Evolutionary conservation across 768 basidiomycete species (phyloP).

Genomic region (Sporobolomyces roseus): DNA sequence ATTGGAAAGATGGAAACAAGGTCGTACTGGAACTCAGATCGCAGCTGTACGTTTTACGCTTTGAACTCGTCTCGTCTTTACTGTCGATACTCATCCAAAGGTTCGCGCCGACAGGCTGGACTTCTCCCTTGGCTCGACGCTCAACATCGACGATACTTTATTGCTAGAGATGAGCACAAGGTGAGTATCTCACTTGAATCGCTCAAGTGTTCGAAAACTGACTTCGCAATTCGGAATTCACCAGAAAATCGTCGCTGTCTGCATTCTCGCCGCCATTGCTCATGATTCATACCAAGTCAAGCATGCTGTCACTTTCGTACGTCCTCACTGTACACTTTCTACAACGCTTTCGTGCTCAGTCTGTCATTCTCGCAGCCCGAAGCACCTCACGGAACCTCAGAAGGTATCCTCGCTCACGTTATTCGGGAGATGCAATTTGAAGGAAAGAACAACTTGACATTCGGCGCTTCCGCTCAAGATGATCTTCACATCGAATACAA

Average conservation of each 20-base stretch:
- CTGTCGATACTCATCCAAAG: too few species aligned
- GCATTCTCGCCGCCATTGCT: constrained; percentile 32
- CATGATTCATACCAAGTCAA: constrained; percentile 37
- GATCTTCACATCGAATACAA: constrained; percentile 24
- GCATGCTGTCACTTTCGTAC: constrained; percentile 38
- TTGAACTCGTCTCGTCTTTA: too few species aligned
- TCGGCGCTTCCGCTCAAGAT: constrained; percentile 24
- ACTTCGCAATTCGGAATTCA: background rate
- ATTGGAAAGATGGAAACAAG: constrained; percentile 24
- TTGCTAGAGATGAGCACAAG: constrained; percentile 33
- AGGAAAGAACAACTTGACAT: constrained; percentile 29
- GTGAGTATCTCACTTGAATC: background rate
- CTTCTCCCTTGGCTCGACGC: constrained; percentile 36
- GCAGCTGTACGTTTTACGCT: constrained; percentile 22
- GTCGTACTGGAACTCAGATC: constrained; percentile 34
- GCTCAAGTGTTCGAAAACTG: too few species aligned
- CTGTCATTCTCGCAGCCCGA: constrained; percentile 21
- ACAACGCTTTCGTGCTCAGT: too few species aligned
- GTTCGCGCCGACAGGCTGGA: constrained; percentile 4
- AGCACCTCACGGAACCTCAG: constrained; percentile 32
- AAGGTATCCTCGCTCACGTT: constrained; percentile 31
- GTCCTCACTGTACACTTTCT: background rate
- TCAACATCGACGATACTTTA: constrained; percentile 30
- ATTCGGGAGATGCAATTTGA: constrained; percentile 35
- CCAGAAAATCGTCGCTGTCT: constrained; percentile 36